phyloP scores from a whole-genome alignment of 108 stramenopile genomes.

The Pseudonitzschia delicatissima region DNA sequence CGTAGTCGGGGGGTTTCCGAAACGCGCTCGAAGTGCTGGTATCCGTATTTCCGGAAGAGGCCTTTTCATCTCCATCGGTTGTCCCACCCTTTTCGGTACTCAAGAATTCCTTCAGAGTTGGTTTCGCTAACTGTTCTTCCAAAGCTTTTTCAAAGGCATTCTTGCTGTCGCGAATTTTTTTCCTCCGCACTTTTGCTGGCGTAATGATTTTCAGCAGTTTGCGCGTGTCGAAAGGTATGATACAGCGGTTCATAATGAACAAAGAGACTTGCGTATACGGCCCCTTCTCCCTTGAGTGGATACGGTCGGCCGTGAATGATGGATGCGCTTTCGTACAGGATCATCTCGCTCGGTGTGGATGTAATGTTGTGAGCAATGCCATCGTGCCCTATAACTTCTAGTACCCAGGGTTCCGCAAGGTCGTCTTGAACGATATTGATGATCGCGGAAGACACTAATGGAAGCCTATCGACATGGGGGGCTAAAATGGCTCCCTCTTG shows the following conservation, averaged over 20 bases:
- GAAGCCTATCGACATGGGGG: constrained; percentile 90
- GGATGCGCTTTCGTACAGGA: constrained; percentile 89
- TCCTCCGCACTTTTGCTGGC: constrained; percentile 33
- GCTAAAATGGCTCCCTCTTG: constrained; percentile 65
- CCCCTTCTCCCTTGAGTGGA: constrained; percentile 48
- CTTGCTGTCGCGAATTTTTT: constrained; percentile 24
- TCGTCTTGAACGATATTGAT: constrained; percentile 87
- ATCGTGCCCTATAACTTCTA: constrained; percentile 90
- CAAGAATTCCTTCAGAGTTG: background rate
- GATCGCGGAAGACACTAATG: constrained; percentile 86
- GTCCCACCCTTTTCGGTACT: constrained; percentile 10
- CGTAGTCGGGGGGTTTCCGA: constrained; percentile 1
- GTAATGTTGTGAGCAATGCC: constrained; percentile 86
- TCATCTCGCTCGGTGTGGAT: constrained; percentile 87
- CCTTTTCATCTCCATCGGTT: constrained; percentile 32
- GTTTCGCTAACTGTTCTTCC: constrained; percentile 1
- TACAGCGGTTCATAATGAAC: constrained; percentile 87
- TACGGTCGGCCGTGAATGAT: constrained; percentile 93
- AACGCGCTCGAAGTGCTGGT: constrained; percentile 9
- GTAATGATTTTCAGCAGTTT: constrained; percentile 7
- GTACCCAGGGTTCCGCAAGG: constrained; percentile 77
- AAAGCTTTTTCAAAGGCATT: constrained; percentile 18
- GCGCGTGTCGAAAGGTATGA: constrained; percentile 34
- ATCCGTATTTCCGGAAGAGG: background rate
- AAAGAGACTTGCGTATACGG: constrained; percentile 81